Base-by-base conservation (phyloP, 176 grass and related monocot species). In the Dendrocalamus sinicus region DNA sequence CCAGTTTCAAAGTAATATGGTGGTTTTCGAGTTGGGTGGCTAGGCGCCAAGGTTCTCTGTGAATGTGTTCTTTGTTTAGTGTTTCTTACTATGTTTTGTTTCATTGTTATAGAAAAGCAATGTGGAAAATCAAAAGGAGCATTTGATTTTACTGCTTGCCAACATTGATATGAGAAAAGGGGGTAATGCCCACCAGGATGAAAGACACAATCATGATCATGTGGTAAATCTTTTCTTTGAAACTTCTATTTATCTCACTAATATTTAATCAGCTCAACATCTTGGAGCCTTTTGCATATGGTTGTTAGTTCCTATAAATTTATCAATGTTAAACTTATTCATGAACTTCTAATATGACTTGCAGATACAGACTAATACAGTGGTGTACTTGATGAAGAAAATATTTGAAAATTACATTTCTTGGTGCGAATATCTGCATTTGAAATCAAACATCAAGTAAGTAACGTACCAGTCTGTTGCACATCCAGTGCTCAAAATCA, bases 81-180 rank as follows among this genome's bases (percentile, higher is more conserved):
- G 23, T 79, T 78, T 86, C 32, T 45, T 81, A 22, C 40, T 23
- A 67, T 63, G 14, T 86, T 75, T 55, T 72, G 52, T 67, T 97
- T 84, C 60, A 64, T 75, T 82, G 39, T 44, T 88, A 67, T 84
- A 99, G 96, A 92, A 89, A 94, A 92, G 90, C 45, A 99, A 96
- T 82, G 90, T 96, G 59, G 94, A 94, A 30, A 99, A 99, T 92
- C 96, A 99, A 89, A 92, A 90, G 75, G 96, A 99, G 58, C 96
- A 99, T 88, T 91, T 99, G 92, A 94, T 99, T 94, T 89, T 99
- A 84, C 88, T 99, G 55, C 92, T 99, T 86, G 96, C 91, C 79
- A 99, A 99, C 79, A 89, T 99, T 63, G 82, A 92, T 80, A 88
- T 92, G 77, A 96, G 92, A 77, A 46, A 59, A 3, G 14, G 6